A percentile compares a stretch with the other conserved stretches of the same genome.
Conservation (phyloP, 176 grass and related monocot genomes). For the Juncus effusus region DNA sequence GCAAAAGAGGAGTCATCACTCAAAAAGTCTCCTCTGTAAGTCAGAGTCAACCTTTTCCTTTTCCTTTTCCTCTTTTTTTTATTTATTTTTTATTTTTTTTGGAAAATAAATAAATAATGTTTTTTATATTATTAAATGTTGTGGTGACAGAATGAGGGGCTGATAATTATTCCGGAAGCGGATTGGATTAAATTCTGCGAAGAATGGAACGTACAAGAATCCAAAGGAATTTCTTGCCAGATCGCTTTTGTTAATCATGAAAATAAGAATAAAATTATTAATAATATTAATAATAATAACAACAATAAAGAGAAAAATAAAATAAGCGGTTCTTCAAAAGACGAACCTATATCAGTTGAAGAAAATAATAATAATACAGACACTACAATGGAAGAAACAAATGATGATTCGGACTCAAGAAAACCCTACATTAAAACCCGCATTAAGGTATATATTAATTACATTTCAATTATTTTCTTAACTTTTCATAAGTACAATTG, state of each 20-base stretch:
- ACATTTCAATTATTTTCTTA: neutral
- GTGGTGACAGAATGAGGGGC: conserved; percentile 72
- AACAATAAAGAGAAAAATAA: conserved; percentile 4
- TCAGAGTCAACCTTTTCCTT: neutral
- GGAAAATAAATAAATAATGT: neutral
- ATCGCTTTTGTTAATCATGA: conserved; percentile 43
- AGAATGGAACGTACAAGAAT: conserved; percentile 67
- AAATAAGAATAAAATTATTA: conserved; percentile 39
- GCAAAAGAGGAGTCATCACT: conserved; percentile 74
- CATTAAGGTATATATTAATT: conserved; percentile 9
- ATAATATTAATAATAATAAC: conserved; percentile 17
- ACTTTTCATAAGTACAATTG: conserved; percentile 6
- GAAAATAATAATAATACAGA: conserved; percentile 6
- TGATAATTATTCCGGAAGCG: conserved; percentile 60
- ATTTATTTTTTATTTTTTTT: conserved; percentile 16
- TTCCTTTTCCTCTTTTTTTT: conserved; percentile 1
- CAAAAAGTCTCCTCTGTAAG: conserved; percentile 88
- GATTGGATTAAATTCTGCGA: conserved; percentile 87
- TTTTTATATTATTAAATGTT: conserved; percentile 7
- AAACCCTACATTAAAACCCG: conserved; percentile 23
- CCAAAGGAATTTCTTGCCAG: conserved; percentile 75
- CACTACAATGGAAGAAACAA: neutral
- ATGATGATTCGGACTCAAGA: conserved; percentile 11
- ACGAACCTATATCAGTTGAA: conserved; percentile 23
- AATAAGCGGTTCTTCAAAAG: conserved; percentile 7